Evolutionary conservation across 345 rosid genomes (phyloP).

Genomic region (Melaleuca alternifolia): DNA sequence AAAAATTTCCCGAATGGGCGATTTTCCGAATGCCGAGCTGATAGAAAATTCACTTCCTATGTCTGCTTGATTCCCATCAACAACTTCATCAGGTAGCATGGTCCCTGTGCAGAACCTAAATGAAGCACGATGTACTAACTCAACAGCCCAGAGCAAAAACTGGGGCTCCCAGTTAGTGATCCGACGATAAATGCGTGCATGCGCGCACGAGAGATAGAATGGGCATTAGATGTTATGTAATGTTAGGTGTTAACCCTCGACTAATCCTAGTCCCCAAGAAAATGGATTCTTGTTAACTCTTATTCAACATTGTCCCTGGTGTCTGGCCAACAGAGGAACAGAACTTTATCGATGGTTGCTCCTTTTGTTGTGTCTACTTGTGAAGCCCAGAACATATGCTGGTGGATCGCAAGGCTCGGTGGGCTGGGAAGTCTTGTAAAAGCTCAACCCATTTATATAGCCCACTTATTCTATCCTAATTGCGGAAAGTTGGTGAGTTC

Average conservation of each 20-base stretch:
- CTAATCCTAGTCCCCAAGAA: background rate
- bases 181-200: fast-evolving
- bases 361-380: background rate
- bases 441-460: background rate
- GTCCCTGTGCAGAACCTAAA: background rate
- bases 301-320: background rate
- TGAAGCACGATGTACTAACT: background rate
- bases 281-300: background rate
- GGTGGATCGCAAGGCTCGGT: background rate
- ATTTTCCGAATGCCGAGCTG: background rate
- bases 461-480: background rate
- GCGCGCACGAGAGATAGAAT: background rate
- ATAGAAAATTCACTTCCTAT: background rate
- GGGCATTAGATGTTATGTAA: fast-evolving
- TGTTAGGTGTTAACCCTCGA: background rate
- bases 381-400: background rate
- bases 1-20: background rate
- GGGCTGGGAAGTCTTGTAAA: background rate
- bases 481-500: background rate
- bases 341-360: background rate
- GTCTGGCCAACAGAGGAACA: background rate
- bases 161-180: background rate
- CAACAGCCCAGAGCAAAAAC: background rate
- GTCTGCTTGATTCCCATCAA: background rate
- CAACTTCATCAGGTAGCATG: background rate